Evolutionary conservation across 192 early-diverging fungal genomes (phyloP).

Genomic region (Thamnidium elegans): DNA sequence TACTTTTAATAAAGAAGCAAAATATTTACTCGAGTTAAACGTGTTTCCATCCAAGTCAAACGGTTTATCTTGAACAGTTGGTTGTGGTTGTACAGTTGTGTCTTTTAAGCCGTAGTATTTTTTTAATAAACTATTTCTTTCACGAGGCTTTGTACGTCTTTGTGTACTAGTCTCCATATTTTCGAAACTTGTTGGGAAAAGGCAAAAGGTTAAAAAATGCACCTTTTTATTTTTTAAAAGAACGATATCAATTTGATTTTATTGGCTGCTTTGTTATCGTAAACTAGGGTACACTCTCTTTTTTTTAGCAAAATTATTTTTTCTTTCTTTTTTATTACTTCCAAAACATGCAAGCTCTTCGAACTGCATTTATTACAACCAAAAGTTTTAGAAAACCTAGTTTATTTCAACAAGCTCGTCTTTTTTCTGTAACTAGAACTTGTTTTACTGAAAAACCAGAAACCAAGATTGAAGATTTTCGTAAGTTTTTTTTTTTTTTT

Average conservation of each 20-base stretch:
- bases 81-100: constrained; percentile 17
- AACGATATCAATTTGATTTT: no score
- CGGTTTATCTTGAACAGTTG: neutral
- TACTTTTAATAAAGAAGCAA: constrained; percentile 72
- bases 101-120: constrained; percentile 48
- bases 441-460: neutral
- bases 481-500: neutral
- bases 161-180: constrained; percentile 1
- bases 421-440: no score
- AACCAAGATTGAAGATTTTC: neutral
- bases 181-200: neutral
- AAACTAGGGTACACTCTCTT: no score
- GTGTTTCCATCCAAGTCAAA: constrained; percentile 51
- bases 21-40: constrained; percentile 78
- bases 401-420: no score
- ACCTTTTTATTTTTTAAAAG: neutral
- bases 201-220: neutral
- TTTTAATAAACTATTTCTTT: constrained; percentile 48
- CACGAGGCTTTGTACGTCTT: constrained; percentile 9
- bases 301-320: no score
- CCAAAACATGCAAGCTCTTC: no score
- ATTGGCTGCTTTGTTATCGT: no score
- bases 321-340: no score
- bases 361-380: no score
- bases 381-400: no score